These are phyloP conservation scores for Auxenochlorella pyrenoidosa DNA, from an alignment of 139 green algal species.

Conservation along the genomic window DNA sequence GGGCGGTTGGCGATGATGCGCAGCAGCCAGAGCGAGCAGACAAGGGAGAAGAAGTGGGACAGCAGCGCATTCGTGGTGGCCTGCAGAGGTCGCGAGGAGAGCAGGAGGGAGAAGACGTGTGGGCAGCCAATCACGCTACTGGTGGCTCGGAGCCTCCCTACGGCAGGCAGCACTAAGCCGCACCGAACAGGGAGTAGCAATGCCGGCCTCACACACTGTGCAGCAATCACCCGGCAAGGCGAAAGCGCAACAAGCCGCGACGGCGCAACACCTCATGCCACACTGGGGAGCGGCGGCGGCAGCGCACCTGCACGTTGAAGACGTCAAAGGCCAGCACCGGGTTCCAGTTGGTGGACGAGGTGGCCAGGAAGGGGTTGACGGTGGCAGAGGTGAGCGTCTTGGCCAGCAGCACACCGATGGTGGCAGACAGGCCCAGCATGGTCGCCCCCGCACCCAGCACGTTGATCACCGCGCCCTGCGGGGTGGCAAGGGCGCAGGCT, in stretches of 20 bases:
- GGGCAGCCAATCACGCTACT: too few relatives aligned
- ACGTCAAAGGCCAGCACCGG: slow-evolving; percentile 98
- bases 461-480: slow-evolving; percentile 83
- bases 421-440: slow-evolving; percentile 79
- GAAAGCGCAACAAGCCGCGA: too few relatives aligned
- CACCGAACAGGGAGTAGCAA: not conserved
- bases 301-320: slow-evolving; percentile 94
- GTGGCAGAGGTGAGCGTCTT: slow-evolving; percentile 95
- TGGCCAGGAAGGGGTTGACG: slow-evolving; percentile 89
- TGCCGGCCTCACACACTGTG: not conserved
- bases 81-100: slow-evolving; percentile 41
- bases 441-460: slow-evolving; percentile 75
- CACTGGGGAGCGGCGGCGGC: too few relatives aligned
- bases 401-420: slow-evolving; percentile 94
- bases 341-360: slow-evolving; percentile 79
- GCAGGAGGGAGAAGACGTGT: too few relatives aligned
- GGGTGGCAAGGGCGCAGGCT: not conserved
- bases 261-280: too few relatives aligned
- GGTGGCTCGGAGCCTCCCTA: too few relatives aligned
- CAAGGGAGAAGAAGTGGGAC: slow-evolving; percentile 88
- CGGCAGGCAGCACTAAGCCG: not conserved
- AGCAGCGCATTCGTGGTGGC: slow-evolving; percentile 94
- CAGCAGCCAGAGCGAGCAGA: slow-evolving; percentile 88
- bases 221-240: too few relatives aligned
- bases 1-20: slow-evolving; percentile 53